These are phyloP conservation scores for Erythrophleum ivorense DNA, from an alignment of 331 rosid species.

Conservation along the genomic window DNA sequence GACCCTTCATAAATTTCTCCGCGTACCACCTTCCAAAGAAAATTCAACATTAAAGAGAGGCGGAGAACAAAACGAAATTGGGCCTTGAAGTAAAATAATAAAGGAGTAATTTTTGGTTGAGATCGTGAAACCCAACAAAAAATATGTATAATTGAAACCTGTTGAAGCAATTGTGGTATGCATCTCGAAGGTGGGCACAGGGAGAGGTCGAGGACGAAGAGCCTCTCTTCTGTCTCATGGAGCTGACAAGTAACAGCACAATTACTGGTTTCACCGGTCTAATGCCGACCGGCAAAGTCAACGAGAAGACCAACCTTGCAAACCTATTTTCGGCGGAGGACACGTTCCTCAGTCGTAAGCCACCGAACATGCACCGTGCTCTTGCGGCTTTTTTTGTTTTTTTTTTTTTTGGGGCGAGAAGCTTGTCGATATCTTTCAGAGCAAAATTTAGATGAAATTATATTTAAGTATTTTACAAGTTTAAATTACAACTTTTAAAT, in stretches of 20 bases:
- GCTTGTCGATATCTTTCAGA: too few relatives aligned
- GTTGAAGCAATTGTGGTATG: conserved; percentile 92
- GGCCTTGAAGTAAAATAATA: conserved; percentile 39
- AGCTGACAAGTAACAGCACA: not conserved
- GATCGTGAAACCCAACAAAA: not conserved
- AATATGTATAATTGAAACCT: conserved; percentile 46
- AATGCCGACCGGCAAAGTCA: not conserved
- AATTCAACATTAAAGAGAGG: not conserved
- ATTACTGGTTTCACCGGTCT: not conserved
- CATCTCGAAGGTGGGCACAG: conserved; percentile 72
- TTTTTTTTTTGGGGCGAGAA: too few relatives aligned
- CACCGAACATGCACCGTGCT: not conserved
- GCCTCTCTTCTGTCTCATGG: conserved; percentile 49
- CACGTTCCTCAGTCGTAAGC: not conserved
- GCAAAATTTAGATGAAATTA: too few relatives aligned
- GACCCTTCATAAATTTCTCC: conserved; percentile 79
- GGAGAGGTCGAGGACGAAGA: conserved; percentile 66
- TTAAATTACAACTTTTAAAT: too few relatives aligned
- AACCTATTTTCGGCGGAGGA: not conserved
- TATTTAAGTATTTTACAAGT: too few relatives aligned
- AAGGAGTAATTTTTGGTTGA: not conserved
- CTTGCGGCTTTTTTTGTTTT: too few relatives aligned
- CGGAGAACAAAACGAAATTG: not conserved
- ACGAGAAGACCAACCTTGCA: not conserved
- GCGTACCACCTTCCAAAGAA: conserved; percentile 70